Conservation (phyloP, 306 rosid genomes). For the Gleditsia sinensis region DNA sequence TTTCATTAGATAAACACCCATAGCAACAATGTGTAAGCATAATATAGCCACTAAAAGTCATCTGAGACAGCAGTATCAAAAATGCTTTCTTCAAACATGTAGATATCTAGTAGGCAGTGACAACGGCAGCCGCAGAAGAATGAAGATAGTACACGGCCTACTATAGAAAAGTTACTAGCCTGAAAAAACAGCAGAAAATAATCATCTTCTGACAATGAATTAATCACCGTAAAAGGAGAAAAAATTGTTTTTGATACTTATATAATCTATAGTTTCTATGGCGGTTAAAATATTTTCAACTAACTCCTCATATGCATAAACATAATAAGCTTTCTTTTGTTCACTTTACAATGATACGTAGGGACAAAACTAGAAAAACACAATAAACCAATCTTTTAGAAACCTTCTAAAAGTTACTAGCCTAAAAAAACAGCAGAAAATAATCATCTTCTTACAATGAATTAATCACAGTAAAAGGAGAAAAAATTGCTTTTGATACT, state of each 20-base stretch:
- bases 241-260: background rate
- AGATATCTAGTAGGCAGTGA: constrained; percentile 41
- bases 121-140: constrained; percentile 48
- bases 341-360: no score
- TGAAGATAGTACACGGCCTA: constrained; percentile 36
- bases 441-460: constrained; percentile 2
- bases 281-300: constrained; percentile 8
- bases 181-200: constrained; percentile 28
- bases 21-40: constrained; percentile 67
- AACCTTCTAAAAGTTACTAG: constrained; percentile 18
- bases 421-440: constrained; percentile 26
- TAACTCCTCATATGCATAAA: no score
- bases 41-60: constrained; percentile 60
- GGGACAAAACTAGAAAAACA: no score
- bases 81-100: constrained; percentile 57
- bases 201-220: constrained; percentile 3
- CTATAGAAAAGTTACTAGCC: constrained; percentile 15
- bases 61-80: constrained; percentile 50
- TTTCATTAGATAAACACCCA: constrained; percentile 74
- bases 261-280: background rate
- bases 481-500: background rate
- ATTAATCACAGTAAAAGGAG: constrained; percentile 3
- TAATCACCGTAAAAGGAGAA: background rate
- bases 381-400: no score
- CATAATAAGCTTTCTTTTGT: no score